Percentiles rank a stretch among this genome's conserved stretches.
These are phyloP conservation scores for Epithele typhae DNA, from an alignment of 768 basidiomycete genomes.

Conservation along the genomic window DNA sequence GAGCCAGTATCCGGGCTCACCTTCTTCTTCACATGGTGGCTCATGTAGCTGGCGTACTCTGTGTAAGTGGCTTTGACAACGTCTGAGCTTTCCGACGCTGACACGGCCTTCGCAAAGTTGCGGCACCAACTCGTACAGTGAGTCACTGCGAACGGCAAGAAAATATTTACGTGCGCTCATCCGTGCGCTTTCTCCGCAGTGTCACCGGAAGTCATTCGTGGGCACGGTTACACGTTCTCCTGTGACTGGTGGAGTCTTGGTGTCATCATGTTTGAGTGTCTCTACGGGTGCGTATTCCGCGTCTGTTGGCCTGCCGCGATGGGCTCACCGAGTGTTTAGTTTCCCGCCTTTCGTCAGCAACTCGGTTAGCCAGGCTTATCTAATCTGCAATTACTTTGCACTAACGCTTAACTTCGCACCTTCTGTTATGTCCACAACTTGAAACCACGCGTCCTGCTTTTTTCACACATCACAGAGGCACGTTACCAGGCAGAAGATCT, in stretches of 20 bases:
- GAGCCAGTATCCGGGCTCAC: too few species aligned
- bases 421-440: neutral
- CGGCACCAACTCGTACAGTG: constrained; percentile 85
- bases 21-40: neutral
- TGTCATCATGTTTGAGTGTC: constrained; percentile 93
- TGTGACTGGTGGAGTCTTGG: constrained; percentile 99
- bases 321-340: constrained; percentile 13
- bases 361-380: constrained; percentile 51
- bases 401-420: too few species aligned
- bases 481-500: constrained; percentile 93
- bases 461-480: constrained; percentile 55
- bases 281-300: constrained; percentile 67
- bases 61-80: constrained; percentile 50
- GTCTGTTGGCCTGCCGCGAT: constrained; percentile 1
- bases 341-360: constrained; percentile 96
- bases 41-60: constrained; percentile 72
- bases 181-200: constrained; percentile 39
- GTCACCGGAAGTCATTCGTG: constrained; percentile 88
- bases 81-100: constrained; percentile 14
- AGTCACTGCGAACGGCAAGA: too few species aligned
- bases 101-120: constrained; percentile 45
- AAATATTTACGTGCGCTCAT: too few species aligned
- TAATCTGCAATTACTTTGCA: too few species aligned
- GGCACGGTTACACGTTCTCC: constrained; percentile 88
- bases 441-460: neutral